Base-by-base conservation (phyloP, 768 basidiomycete species). In the Auriculariales sp. region DNA sequence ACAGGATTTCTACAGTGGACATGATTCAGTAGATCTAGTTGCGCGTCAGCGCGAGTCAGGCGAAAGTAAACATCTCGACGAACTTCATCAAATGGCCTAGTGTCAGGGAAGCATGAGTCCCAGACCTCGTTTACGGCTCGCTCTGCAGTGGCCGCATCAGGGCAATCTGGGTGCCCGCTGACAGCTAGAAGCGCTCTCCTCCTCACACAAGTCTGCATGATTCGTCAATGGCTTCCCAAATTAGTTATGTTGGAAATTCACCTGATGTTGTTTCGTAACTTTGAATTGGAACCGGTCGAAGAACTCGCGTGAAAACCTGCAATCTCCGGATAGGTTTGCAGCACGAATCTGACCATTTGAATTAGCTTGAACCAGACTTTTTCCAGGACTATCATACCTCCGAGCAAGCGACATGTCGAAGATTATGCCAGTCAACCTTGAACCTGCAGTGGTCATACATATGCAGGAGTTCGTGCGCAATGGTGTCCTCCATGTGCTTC, bases 71-170 rank as follows among this genome's bases (percentile, higher is more conserved):
- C 2, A 19, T 25, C 9, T 19, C n/a, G 28, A 47, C n/a, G 32
- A 27, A 89, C 90, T 82, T 98, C 93, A 63, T 99, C 95, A 62
- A 97, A 99, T 7, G 95, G 94, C 54, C 94, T 68, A 4, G 93
- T 97, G 62, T 98, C 95, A 31, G 75, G 81, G 65, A 88, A 92
- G 64, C 94, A 99, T 56, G 88, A 91, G 59, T 91, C 91, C 85
- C 88, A 99, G 29, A 94, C 94, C 62, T 95, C 88, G 56, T 97
- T 95, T 42, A 98, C 93, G 1, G 81, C 91, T 51, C 75, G 74
- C 62, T 92, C 90, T 11, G 93, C 94, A 24, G 83, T 69, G 4
- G 72, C 85, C 32, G 70, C 64, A 58, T 83, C 77, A 1, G 81
- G 80, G 60, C 93, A 97, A 19, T 73, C 70, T 11, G 89, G 81